phyloP scores from a whole-genome alignment of 306 rosid species.

The Trifolium dubium region DNA sequence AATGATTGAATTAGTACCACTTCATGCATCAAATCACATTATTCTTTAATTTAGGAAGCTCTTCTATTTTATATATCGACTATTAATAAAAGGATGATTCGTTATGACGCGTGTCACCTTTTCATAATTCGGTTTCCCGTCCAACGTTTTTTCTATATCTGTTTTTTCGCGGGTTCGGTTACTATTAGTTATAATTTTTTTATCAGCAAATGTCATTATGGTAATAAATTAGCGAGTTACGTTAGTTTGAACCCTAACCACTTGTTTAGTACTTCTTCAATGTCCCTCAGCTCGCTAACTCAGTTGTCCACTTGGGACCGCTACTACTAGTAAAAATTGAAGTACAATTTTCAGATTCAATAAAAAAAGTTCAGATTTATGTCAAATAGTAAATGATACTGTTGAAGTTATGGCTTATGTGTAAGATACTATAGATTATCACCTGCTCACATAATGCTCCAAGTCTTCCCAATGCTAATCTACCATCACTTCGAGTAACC shows the following conservation, averaged over 20 bases:
- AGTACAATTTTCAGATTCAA: neutral
- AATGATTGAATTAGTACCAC: neutral
- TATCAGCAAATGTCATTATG: no score
- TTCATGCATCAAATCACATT: neutral
- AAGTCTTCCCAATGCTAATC: conserved; percentile 89
- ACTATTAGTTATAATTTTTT: no score
- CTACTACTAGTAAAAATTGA: neutral
- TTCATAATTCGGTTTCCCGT: neutral
- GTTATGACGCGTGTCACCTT: neutral
- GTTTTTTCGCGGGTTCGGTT: neutral
- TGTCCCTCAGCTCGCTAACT: neutral
- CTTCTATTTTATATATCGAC: neutral
- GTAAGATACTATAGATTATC: no score
- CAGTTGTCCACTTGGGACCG: neutral
- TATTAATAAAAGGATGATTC: neutral
- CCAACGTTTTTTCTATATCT: neutral
- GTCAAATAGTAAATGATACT: no score
- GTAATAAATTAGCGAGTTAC: no score
- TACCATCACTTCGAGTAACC: conserved; percentile 91
- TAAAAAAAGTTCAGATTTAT: no score
- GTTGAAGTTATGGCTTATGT: no score
- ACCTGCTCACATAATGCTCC: conserved; percentile 97
- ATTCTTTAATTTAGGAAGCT: neutral
- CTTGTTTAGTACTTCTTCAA: neutral
- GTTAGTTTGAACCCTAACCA: neutral